Evolutionary conservation across 2,329 filamentous ascomycete genomes (phyloP).

Genomic region (Penicillium hordei): DNA sequence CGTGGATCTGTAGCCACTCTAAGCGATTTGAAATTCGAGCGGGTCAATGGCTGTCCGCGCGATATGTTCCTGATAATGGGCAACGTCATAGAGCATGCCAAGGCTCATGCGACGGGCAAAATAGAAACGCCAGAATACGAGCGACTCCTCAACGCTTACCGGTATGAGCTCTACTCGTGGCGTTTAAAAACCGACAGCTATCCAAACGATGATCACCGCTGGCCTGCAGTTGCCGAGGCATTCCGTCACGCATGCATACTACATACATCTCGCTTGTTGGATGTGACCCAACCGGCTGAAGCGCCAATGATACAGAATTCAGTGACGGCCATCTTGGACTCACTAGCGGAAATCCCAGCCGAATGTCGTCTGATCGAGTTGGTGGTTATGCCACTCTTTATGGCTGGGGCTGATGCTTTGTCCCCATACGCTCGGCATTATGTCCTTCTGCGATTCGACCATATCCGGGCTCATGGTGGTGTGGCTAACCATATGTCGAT

Average conservation of each 20-base stretch:
- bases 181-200: conserved; percentile 20
- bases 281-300: conserved; percentile 22
- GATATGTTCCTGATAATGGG: conserved; percentile 34
- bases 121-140: conserved; percentile 3
- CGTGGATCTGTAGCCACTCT: conserved; percentile 27
- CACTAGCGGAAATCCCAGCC: conserved; percentile 24
- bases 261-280: conserved; percentile 28
- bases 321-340: conserved; percentile 29
- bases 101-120: conserved; percentile 24
- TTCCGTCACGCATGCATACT: conserved; percentile 32
- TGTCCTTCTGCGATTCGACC: conserved; percentile 26
- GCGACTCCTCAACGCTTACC: conserved; percentile 1
- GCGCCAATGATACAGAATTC: conserved; percentile 26
- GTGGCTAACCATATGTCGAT: conserved; percentile 25
- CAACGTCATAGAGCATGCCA: conserved; percentile 28
- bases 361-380: conserved; percentile 29
- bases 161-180: conserved; percentile 27
- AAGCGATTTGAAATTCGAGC: conserved; percentile 29
- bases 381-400: conserved; percentile 32
- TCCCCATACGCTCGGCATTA: conserved; percentile 33
- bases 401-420: conserved; percentile 31
- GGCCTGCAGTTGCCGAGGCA: conserved; percentile 28
- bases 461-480: conserved; percentile 29
- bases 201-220: conserved; percentile 26
- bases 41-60: conserved; percentile 33